Conservation (phyloP, 2,329 filamentous ascomycete species). For the Colletotrichum tabaci region DNA sequence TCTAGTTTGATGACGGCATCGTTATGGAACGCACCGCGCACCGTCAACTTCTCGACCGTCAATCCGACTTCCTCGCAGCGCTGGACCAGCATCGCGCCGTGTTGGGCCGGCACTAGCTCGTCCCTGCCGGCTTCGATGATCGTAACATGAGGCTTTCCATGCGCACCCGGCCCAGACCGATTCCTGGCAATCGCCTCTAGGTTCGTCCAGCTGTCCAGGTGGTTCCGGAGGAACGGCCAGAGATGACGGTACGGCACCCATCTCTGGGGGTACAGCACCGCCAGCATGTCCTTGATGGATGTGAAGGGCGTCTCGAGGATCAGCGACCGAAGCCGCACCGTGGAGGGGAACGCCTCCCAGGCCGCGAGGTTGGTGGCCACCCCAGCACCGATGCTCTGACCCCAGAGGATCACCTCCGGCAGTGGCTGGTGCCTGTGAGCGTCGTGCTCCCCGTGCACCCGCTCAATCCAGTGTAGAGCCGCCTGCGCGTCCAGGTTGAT, state of each 20-base stretch:
- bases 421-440: constrained; percentile 22
- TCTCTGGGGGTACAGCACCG: constrained; percentile 81
- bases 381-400: constrained; percentile 82
- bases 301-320: constrained; percentile 85
- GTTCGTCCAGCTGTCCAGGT: constrained; percentile 69
- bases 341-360: constrained; percentile 51
- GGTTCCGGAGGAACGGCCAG: constrained; percentile 79
- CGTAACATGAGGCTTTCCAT: constrained; percentile 29
- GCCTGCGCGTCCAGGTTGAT: constrained; percentile 79
- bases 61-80: constrained; percentile 65
- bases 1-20: constrained; percentile 65
- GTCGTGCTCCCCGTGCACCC: constrained; percentile 53
- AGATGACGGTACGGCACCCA: constrained; percentile 86
- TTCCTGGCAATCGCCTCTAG: constrained; percentile 57
- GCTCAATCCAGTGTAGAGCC: constrained; percentile 72
- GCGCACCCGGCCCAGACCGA: constrained; percentile 46
- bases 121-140: constrained; percentile 72
- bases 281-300: constrained; percentile 79
- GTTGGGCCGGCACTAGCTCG: constrained; percentile 69
- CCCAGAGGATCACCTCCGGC: constrained; percentile 75
- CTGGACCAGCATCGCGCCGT: constrained; percentile 62
- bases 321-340: constrained; percentile 62
- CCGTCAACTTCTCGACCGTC: constrained; percentile 58
- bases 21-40: constrained; percentile 69
- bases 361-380: constrained; percentile 75